Conservation (phyloP, 495 filamentous ascomycete species). For the Penicillium manginii region DNA sequence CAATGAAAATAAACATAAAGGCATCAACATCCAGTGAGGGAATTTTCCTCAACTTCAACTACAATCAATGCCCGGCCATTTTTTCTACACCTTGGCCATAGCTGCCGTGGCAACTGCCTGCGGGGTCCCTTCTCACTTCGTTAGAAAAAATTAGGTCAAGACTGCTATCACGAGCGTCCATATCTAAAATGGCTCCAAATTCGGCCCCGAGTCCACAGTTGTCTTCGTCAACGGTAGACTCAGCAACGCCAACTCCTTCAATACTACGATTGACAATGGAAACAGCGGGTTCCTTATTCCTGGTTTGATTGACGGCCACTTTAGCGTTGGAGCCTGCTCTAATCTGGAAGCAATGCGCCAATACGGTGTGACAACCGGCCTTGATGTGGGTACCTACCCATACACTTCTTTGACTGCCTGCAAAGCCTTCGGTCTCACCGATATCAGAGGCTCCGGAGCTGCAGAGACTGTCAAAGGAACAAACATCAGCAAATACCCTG, state of each 20-base stretch:
- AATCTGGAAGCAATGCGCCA: neutral
- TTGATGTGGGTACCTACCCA: neutral
- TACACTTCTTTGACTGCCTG: neutral
- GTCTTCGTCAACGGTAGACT: neutral
- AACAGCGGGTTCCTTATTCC: neutral
- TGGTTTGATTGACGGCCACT: neutral
- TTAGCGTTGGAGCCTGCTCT: neutral
- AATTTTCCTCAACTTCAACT: no score
- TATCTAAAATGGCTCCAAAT: neutral
- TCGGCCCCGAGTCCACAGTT: neutral
- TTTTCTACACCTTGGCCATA: no score
- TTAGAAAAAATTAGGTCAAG: neutral
- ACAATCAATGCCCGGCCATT: no score
- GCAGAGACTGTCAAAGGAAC: neutral
- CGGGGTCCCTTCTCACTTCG: neutral
- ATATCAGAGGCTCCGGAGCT: neutral
- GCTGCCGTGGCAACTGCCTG: neutral
- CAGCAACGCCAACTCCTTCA: neutral
- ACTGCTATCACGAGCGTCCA: neutral
- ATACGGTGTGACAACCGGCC: neutral
- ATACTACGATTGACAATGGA: neutral
- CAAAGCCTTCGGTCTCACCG: neutral
- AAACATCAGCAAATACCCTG: neutral
- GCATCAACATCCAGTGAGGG: no score
- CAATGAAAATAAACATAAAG: no score